Evolutionary conservation across 2,329 filamentous ascomycete genomes (phyloP), one percentile per base, ranked within the genome.

Genomic region (Verticillium nubilum): DNA sequence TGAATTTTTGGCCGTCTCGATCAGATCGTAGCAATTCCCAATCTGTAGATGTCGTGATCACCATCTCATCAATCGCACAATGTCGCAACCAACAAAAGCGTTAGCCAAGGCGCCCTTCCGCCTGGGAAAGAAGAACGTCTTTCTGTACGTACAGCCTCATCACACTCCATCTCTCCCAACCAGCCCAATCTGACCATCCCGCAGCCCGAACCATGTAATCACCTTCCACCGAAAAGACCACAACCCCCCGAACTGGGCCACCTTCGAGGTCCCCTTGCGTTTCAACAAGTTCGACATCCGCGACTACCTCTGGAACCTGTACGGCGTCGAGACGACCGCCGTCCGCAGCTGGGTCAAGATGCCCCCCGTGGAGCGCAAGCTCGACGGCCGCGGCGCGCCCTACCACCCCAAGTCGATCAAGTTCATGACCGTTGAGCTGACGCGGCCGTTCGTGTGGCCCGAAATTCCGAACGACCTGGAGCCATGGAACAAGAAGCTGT

Each of bases 271-370:
- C 31, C 95, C 95, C 12, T 83, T 98, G 67, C 87, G 85, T 68
- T 92, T 97, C 81, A 96, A 92, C 81, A 99, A 99, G 78, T 88
- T 98, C 75, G 95, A 99, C 74, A 79, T 99, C 50, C 91, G 92
- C 74, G 93, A 97, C 79, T 99, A 98, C 79, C 88, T 99, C 63
- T 90, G 86, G 78, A 87, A 96, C 74, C 84, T 85, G 52, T 99
- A 99, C 81, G 82, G 84, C 62, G 87, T 98, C 62, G 83, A 87
- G 64, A 85, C 88, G 58, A 78, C 85, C 57, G 81, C 81, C 65
- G 86, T 98, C 63, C 90, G 94, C 62, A 92, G 90, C 58, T 94
- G 86, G 70, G 85, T 98, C 70, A 87, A 90, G 75, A 82, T 86
- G 72, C 84, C 72, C 61, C 74, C 76, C 17, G 81, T 83, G 59